Conservation (phyloP, 2,329 filamentous ascomycete genomes). For the Pseudonectria foliicola region DNA sequence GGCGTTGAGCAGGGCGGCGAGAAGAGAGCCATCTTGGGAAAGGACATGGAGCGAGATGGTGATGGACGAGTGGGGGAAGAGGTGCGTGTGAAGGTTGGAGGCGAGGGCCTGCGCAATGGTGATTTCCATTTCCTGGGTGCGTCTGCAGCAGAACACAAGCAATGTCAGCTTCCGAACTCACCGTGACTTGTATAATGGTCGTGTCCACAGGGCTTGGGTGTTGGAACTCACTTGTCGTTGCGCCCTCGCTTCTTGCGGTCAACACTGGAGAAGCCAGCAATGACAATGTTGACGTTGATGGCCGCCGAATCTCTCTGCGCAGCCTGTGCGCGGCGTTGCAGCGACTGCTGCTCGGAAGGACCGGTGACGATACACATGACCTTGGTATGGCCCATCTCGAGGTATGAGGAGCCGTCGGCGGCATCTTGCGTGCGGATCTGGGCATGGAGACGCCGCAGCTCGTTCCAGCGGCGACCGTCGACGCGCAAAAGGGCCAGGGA, state of each 20-base stretch:
- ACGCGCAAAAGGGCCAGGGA: constrained; percentile 75
- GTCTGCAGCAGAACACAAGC: no score
- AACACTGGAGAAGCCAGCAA: constrained; percentile 82
- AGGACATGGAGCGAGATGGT: constrained; percentile 79
- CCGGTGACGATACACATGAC: constrained; percentile 89
- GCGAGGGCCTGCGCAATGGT: constrained; percentile 73
- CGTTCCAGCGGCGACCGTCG: constrained; percentile 91
- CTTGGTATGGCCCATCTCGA: constrained; percentile 97
- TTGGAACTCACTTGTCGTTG: constrained; percentile 66
- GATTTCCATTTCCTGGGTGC: constrained; percentile 72
- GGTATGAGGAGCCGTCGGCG: constrained; percentile 85
- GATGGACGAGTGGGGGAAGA: constrained; percentile 85
- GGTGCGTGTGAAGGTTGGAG: constrained; percentile 71
- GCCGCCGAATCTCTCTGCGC: constrained; percentile 42
- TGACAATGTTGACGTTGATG: constrained; percentile 72
- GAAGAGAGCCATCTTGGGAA: constrained; percentile 80
- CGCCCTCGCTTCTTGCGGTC: constrained; percentile 72
- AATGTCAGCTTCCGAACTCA: no score
- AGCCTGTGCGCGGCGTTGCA: constrained; percentile 33
- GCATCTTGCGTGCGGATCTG: constrained; percentile 89
- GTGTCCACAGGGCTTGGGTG: no score
- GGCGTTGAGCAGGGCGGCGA: constrained; percentile 87
- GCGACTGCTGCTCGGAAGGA: constrained; percentile 58
- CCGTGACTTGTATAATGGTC: no score
- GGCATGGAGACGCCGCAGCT: constrained; percentile 79